Conservation (phyloP, 2,329 filamentous ascomycete genomes). For the Fusarium sp. region DNA sequence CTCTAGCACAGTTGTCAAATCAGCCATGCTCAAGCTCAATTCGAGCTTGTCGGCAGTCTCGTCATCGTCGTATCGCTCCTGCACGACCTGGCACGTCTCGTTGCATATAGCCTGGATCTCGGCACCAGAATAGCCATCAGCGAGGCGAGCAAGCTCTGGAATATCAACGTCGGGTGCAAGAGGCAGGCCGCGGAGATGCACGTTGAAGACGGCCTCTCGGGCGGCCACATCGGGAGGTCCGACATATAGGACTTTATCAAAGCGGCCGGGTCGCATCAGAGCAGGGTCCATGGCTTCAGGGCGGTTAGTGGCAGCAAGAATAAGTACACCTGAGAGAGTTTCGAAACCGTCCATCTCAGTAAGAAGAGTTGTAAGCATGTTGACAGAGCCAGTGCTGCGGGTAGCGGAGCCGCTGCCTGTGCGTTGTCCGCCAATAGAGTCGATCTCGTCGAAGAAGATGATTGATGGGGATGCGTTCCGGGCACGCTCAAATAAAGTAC, state of each 20-base stretch:
- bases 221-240: constrained; percentile 82
- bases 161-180: constrained; percentile 76
- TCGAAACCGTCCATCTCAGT: constrained; percentile 98
- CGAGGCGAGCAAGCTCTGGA: constrained; percentile 71
- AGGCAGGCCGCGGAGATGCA: constrained; percentile 74
- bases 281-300: constrained; percentile 90
- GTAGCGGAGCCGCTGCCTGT: constrained; percentile 59
- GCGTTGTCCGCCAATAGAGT: constrained; percentile 79
- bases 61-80: constrained; percentile 54
- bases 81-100: constrained; percentile 60
- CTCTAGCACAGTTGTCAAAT: constrained; percentile 61
- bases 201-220: constrained; percentile 81
- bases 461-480: constrained; percentile 89
- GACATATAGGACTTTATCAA: constrained; percentile 89
- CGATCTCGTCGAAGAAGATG: constrained; percentile 98
- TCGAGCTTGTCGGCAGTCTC: constrained; percentile 51
- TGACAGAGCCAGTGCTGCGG: constrained; percentile 69
- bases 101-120: constrained; percentile 76
- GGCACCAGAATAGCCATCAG: constrained; percentile 87
- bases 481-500: constrained; percentile 88
- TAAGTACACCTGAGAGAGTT: constrained; percentile 83
- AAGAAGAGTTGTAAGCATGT: constrained; percentile 89
- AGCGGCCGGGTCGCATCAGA: constrained; percentile 85
- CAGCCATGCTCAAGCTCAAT: constrained; percentile 58
- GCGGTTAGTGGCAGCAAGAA: constrained; percentile 92